Conservation (phyloP, 73 alveolate species). For the Stentor roeselii region DNA sequence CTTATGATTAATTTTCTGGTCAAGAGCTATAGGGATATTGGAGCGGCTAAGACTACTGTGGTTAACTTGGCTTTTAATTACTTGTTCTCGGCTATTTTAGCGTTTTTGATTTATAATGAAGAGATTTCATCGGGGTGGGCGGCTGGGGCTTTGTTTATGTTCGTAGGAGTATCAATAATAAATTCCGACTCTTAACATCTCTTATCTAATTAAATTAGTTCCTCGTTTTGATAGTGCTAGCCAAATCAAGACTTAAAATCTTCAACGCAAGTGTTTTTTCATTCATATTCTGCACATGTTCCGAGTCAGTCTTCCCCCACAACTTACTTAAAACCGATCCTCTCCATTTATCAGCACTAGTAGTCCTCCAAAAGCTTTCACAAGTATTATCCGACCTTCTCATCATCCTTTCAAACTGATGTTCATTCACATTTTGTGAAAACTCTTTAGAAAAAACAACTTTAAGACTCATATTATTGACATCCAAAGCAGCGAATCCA, state of each 20-base stretch:
- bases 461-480: conserved; percentile 52
- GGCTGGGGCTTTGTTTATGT: conserved; percentile 1
- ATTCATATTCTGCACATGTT: conserved; percentile 36
- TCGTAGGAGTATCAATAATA: conserved; percentile 8
- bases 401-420: conserved; percentile 45
- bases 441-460: conserved; percentile 60
- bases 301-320: conserved; percentile 36
- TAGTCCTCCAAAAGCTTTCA: conserved; percentile 49
- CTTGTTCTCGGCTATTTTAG: conserved; percentile 7
- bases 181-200: too few relatives aligned
- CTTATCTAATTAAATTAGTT: too few relatives aligned
- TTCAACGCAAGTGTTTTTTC: conserved; percentile 55
- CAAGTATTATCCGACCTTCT: conserved; percentile 42
- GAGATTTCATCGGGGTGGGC: neutral
- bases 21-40: conserved; percentile 5
- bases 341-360: conserved; percentile 41
- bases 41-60: conserved; percentile 4
- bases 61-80: neutral
- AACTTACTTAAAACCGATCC: conserved; percentile 40
- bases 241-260: conserved; percentile 51
- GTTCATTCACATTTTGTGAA: conserved; percentile 42
- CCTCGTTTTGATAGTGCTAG: conserved; percentile 39
- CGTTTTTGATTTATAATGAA: neutral
- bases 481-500: conserved; percentile 63
- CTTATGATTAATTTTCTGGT: neutral